Base-by-base conservation (phyloP, 441 rosid genomes). In the Flueggea neowawraea region DNA sequence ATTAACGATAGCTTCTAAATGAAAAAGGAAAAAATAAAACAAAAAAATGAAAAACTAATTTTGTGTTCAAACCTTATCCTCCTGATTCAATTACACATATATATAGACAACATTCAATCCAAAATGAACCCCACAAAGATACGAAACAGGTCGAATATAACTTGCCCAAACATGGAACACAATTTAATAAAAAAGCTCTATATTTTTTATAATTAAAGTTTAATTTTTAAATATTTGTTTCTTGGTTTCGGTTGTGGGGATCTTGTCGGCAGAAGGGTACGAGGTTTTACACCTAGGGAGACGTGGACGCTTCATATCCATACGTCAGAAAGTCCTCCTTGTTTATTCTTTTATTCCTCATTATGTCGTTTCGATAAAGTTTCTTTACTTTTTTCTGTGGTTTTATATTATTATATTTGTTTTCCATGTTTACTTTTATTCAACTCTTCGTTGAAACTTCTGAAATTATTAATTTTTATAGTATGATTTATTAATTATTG, bases 221-320 rank as follows among this genome's bases (percentile, higher is more conserved):
- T 12, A 45, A 17, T 54, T 9, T 3, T 9, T 43, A 44, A 5
- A 3, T 68, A 77, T 60, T 69, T 69, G 68, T 63, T 53, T 33
- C 55, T 54, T 52, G 61, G 56, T 7, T 63, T 71, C 63, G 60
- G 33, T 36, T 74, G 71, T 53, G 79, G 70, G 75, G 41, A 61
- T 72, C 16, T 57, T 79, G 88, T 85, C 88, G 91, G 91, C 90
- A 83, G 71, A 69, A 58, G 73, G 48, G 94, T 89, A 89, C 94
- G 94, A 87, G 94, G 96, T 87, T 82, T 63, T 14, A 65, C 49
- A 58, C 74, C 49, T 60, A 47, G 74, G 80, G 80, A 39, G 75
- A 80, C 88, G 96, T 87, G 94, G 91, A 62, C 69, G 74, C 73
- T 69, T 75, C 53, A 49, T 59, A 60, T 73, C 94, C 96, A 77